Conservation (phyloP, 352 stramenopile genomes). For the Phytopythium chamaehyphon region DNA sequence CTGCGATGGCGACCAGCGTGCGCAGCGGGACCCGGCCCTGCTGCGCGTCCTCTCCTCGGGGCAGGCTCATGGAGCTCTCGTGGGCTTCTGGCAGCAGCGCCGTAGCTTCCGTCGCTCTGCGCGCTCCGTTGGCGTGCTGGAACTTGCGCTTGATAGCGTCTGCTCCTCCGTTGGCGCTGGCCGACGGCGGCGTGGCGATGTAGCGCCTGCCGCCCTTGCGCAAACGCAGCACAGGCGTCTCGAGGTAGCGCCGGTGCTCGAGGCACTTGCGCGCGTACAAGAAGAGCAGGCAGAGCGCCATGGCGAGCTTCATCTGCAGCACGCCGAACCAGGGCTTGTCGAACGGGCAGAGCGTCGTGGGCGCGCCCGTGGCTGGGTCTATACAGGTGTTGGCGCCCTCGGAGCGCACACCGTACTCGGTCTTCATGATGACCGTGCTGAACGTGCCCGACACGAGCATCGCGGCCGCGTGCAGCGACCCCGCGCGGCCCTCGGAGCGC, state of each 20-base stretch:
- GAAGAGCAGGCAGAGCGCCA: conserved; percentile 76
- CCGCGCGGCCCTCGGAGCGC: conserved; percentile 19
- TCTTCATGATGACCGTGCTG: conserved; percentile 86
- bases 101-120: conserved; percentile 24
- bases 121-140: conserved; percentile 3
- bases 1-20: conserved; percentile 52
- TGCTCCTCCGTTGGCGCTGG: conserved; percentile 7
- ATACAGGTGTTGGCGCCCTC: conserved; percentile 46
- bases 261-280: conserved; percentile 57
- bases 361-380: conserved; percentile 30
- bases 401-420: conserved; percentile 63
- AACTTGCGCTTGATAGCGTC: conserved; percentile 41
- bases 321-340: conserved; percentile 86
- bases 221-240: conserved; percentile 61
- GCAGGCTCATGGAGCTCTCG: conserved; percentile 5
- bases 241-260: conserved; percentile 55
- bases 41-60: conserved; percentile 12
- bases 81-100: conserved; percentile 18
- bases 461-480: conserved; percentile 44
- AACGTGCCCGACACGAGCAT: conserved; percentile 84
- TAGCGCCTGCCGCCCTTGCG: conserved; percentile 63
- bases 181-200: conserved; percentile 41
- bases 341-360: conserved; percentile 67
- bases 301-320: conserved; percentile 83
- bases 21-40: conserved; percentile 33